Evolutionary conservation across 768 basidiomycete species (phyloP).

Genomic region (Russula sp.): DNA sequence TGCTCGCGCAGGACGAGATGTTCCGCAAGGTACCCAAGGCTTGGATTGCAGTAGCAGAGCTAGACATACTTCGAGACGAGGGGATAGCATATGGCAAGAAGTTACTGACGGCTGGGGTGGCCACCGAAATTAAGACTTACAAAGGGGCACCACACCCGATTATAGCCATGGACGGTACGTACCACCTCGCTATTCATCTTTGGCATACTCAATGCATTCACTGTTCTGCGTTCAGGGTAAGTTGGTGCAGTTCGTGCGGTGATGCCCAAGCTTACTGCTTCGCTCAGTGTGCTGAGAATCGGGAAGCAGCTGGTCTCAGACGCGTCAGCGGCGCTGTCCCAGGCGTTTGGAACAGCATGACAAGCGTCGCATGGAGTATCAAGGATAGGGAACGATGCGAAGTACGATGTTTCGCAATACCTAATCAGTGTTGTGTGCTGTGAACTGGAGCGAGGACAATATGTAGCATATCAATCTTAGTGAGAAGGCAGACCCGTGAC

Average conservation of each 20-base stretch:
- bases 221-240: constrained; percentile 21
- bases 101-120: constrained; percentile 43
- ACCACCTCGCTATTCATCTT: background rate
- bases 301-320: constrained; percentile 34
- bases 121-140: constrained; percentile 50
- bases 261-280: constrained; percentile 15
- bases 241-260: constrained; percentile 10
- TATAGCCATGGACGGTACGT: constrained; percentile 67
- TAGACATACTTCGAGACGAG: constrained; percentile 62
- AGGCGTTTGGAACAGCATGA: constrained; percentile 24
- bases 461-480: constrained; percentile 13
- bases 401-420: background rate
- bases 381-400: background rate
- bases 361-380: background rate
- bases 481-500: background rate
- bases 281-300: constrained; percentile 25
- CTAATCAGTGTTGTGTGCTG: constrained; percentile 6
- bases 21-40: constrained; percentile 46
- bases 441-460: constrained; percentile 5
- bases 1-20: constrained; percentile 54
- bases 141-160: constrained; percentile 62
- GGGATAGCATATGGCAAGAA: constrained; percentile 57
- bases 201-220: constrained; percentile 2
- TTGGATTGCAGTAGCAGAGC: constrained; percentile 57
- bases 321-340: constrained; percentile 31